A percentile compares a stretch with the other conserved stretches of the same genome.
Evolutionary conservation across 1,284 basidiomycete species (phyloP).

Genomic region (Ceratobasidium sp.): DNA sequence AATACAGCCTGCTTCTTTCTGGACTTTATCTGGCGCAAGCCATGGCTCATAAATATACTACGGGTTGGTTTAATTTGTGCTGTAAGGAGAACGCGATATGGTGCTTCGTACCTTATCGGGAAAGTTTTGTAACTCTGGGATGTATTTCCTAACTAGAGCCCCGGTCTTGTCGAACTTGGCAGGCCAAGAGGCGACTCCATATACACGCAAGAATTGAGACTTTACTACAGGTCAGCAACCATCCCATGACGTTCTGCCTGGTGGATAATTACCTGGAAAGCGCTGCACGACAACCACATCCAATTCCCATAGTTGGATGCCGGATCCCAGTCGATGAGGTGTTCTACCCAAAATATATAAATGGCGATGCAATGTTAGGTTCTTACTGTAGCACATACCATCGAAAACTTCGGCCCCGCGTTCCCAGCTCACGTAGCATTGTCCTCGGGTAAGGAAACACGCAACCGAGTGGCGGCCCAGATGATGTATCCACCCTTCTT

Average conservation of each 20-base stretch:
- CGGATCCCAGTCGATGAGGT: conserved; percentile 57
- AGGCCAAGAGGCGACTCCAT: conserved; percentile 56
- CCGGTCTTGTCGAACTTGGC: conserved; percentile 57
- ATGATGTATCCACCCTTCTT: conserved; percentile 60
- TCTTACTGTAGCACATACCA: conserved; percentile 47
- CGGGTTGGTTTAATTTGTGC: neutral
- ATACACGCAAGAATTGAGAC: conserved; percentile 51
- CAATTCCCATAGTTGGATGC: conserved; percentile 56
- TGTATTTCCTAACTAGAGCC: conserved; percentile 56
- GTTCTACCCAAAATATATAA: conserved; percentile 46
- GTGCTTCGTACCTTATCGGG: conserved; percentile 53
- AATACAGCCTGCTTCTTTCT: conserved; percentile 53
- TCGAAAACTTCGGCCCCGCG: conserved; percentile 62
- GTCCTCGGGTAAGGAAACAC: conserved; percentile 60
- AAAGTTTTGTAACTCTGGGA: conserved; percentile 55
- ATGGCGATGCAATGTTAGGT: neutral
- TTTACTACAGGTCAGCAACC: conserved; percentile 27
- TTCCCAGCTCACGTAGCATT: conserved; percentile 64
- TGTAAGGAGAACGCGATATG: neutral
- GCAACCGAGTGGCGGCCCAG: conserved; percentile 61
- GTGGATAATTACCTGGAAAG: conserved; percentile 54
- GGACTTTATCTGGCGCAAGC: conserved; percentile 51
- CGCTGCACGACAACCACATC: conserved; percentile 60
- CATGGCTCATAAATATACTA: conserved; percentile 55
- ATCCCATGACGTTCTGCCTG: neutral